A percentile compares a stretch with the other conserved stretches of the same genome.
These are phyloP conservation scores for Auxenochlorella pyrenoidosa DNA, from an alignment of 139 green algal species.

Conservation along the genomic window DNA sequence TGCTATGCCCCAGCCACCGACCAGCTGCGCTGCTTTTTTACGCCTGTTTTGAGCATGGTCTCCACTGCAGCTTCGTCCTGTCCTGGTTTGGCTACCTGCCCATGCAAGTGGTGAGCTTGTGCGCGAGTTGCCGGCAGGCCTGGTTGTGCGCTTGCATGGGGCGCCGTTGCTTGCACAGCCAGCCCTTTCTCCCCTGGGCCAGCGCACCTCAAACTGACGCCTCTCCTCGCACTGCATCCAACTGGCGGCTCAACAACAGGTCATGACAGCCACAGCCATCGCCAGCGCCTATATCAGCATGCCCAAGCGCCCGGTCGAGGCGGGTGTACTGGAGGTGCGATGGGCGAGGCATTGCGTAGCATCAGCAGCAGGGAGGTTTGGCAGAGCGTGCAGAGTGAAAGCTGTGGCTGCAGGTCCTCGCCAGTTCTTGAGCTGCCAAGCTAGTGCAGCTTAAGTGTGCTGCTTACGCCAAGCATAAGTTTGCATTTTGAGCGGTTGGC, in stretches of 20 bases:
- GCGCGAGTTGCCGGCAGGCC: not conserved
- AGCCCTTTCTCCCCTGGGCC: too few relatives aligned
- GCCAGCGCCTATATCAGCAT: slow-evolving; percentile 22
- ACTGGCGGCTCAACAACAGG: not conserved
- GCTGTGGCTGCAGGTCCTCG: too few relatives aligned
- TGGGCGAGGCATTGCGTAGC: not conserved
- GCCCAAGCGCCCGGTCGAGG: slow-evolving; percentile 36
- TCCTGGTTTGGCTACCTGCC: slow-evolving; percentile 42
- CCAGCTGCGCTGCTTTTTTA: not conserved
- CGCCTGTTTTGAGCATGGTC: too few relatives aligned
- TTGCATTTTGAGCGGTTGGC: too few relatives aligned
- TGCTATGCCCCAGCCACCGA: not conserved
- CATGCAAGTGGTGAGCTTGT: slow-evolving; percentile 34
- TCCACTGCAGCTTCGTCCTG: not conserved
- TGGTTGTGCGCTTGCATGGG: not conserved
- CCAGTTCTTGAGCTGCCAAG: too few relatives aligned
- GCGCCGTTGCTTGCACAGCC: too few relatives aligned
- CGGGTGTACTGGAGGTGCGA: slow-evolving; percentile 42
- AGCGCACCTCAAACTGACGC: too few relatives aligned
- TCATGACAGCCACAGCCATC: slow-evolving; percentile 17
- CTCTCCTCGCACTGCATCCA: too few relatives aligned
- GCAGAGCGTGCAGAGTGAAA: too few relatives aligned
- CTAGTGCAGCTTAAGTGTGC: too few relatives aligned
- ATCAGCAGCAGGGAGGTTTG: too few relatives aligned
- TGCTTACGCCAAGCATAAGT: too few relatives aligned